A percentile compares a stretch with the other conserved stretches of the same genome.
Evolutionary conservation across 176 grass and related monocot species (phyloP).

Genomic region (maize (Zea mays)): DNA sequence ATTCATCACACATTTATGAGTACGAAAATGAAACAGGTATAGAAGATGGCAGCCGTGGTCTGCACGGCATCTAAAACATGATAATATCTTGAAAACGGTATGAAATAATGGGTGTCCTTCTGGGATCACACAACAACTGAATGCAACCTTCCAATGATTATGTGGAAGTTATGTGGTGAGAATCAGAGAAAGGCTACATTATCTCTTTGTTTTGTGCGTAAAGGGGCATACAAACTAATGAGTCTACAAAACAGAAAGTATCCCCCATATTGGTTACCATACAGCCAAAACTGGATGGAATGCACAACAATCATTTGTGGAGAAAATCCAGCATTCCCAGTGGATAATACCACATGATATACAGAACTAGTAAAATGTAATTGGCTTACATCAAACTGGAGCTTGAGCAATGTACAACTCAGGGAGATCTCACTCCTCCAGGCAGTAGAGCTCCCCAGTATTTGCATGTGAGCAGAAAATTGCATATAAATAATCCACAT

Average conservation of each 20-base stretch:
- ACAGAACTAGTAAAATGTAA: conserved; percentile 44
- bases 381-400: conserved; percentile 55
- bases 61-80: conserved; percentile 23
- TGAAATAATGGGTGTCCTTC: conserved; percentile 9
- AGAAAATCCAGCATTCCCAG: conserved; percentile 17
- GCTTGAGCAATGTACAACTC: conserved; percentile 46
- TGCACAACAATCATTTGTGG: conserved; percentile 26
- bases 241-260: conserved; percentile 1
- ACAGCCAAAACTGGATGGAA: conserved; percentile 13
- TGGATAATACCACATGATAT: conserved; percentile 36
- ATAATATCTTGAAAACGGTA: conserved; percentile 18
- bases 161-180: not conserved
- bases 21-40: conserved; percentile 11
- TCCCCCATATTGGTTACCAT: not conserved
- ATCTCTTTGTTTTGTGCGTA: conserved; percentile 23
- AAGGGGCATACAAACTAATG: conserved; percentile 4
- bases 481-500: conserved; percentile 42
- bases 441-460: conserved; percentile 43
- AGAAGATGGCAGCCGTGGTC: conserved; percentile 36
- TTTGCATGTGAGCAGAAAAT: conserved; percentile 42
- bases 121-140: conserved; percentile 20
- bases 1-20: conserved; percentile 49
- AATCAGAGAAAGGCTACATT: not conserved
- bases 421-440: conserved; percentile 47
- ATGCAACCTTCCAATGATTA: not conserved